Percentiles rank a stretch among this genome's conserved stretches.
These are phyloP conservation scores for Beauveria scarabaeidicola DNA, from an alignment of 2,329 filamentous ascomycete genomes.

Conservation along the genomic window DNA sequence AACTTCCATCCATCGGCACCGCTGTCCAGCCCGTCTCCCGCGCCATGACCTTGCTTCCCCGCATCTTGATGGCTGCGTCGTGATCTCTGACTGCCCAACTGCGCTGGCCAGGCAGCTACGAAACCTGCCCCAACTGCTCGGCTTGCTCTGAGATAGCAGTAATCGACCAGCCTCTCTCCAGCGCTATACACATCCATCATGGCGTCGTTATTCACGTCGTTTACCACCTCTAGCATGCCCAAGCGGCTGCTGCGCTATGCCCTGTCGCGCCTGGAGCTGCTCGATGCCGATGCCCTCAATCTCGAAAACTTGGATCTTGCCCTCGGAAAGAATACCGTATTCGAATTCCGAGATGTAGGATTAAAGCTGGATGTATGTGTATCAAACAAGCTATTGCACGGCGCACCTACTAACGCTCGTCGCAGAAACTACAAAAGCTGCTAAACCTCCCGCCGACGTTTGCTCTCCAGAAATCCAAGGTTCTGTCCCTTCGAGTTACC, in stretches of 20 bases:
- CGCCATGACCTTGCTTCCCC: conserved; percentile 8
- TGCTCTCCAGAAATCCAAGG: conserved; percentile 62
- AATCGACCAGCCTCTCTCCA: background rate
- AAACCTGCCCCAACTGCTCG: background rate
- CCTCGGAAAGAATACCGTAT: conserved; percentile 69
- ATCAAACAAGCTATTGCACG: background rate
- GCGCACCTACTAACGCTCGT: conserved; percentile 15
- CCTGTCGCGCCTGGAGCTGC: conserved; percentile 70
- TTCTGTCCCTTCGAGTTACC: conserved; percentile 69
- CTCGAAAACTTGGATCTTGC: conserved; percentile 78
- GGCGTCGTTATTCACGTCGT: conserved; percentile 63
- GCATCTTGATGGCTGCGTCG: conserved; percentile 9
- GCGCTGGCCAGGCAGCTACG: background rate
- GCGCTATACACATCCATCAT: conserved; percentile 35
- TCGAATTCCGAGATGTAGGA: conserved; percentile 82
- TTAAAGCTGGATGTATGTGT: conserved; percentile 63
- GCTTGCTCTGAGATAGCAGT: background rate
- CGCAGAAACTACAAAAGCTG: conserved; percentile 67
- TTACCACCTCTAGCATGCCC: conserved; percentile 65
- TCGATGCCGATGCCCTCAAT: conserved; percentile 81
- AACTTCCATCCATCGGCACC: background rate
- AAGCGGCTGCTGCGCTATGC: conserved; percentile 85
- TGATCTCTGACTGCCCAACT: background rate
- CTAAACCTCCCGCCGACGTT: conserved; percentile 67
- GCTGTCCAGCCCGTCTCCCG: background rate